Percentiles rank a stretch among this genome's conserved stretches.
These are phyloP conservation scores for Pascua sp. DNA, from an alignment of 1,284 basidiomycete genomes.

Conservation along the genomic window DNA sequence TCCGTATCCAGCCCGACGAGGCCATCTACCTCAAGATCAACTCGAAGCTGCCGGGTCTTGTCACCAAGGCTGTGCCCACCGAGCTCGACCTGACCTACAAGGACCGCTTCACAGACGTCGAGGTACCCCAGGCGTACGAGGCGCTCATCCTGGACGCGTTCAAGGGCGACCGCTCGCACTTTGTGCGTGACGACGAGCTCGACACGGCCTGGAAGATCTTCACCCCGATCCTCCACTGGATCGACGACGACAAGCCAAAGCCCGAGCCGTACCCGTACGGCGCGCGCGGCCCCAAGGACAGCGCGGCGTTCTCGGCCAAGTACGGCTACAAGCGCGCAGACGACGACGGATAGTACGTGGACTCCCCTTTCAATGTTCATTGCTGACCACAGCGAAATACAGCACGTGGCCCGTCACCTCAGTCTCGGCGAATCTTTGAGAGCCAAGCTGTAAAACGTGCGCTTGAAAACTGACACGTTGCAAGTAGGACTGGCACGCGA, in stretches of 20 bases:
- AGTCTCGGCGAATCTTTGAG: slow-evolving; percentile 33
- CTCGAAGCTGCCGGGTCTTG: slow-evolving; percentile 83
- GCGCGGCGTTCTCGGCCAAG: slow-evolving; percentile 70
- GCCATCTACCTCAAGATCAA: slow-evolving; percentile 94
- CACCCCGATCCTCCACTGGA: slow-evolving; percentile 91
- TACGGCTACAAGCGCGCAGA: slow-evolving; percentile 72
- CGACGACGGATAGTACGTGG: slow-evolving; percentile 36
- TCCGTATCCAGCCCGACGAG: slow-evolving; percentile 91
- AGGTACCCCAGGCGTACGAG: slow-evolving; percentile 93
- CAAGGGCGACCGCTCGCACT: slow-evolving; percentile 61
- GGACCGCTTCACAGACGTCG: slow-evolving; percentile 78
- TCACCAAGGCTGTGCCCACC: slow-evolving; percentile 81
- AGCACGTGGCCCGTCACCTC: slow-evolving; percentile 39
- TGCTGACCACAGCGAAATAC: not conserved
- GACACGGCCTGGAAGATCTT: slow-evolving; percentile 98
- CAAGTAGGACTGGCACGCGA: too few species aligned
- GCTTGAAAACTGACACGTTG: too few species aligned
- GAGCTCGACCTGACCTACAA: slow-evolving; percentile 98
- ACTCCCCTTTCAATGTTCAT: not conserved
- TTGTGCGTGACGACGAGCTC: slow-evolving; percentile 91
- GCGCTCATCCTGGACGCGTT: slow-evolving; percentile 84
- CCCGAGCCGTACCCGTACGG: slow-evolving; percentile 83
- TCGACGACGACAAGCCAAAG: slow-evolving; percentile 55
- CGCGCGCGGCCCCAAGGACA: slow-evolving; percentile 81
- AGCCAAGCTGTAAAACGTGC: not conserved